Base-by-base conservation (phyloP, 768 basidiomycete genomes). In the Obba rivulosa region DNA sequence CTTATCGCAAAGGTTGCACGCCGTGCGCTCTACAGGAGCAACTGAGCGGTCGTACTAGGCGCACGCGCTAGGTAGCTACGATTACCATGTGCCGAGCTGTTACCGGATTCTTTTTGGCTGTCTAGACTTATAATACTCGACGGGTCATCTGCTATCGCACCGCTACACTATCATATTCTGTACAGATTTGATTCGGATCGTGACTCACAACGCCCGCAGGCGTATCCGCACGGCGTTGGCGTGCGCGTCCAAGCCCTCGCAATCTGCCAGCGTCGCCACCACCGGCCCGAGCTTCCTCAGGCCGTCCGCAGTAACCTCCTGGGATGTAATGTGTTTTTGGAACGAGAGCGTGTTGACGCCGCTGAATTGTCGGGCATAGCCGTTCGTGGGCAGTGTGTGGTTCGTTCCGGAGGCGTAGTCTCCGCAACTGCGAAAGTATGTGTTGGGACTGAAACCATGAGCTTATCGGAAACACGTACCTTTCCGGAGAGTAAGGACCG, bases 391-490 rank as follows among this genome's bases (percentile, higher is more conserved):
- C 20, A 99, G 74, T 0, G 95, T 98, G 72, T 99, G 96, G 66
- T 99, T 99, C 8, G 96, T 98, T 17, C 96, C 96, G 0, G 95
- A 98, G 5, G 95, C 95, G 59, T 98, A 99, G 66, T 99, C 96
- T 24, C 96, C 96, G 66, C 92, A 97, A 57, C 95, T 97, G 57
- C 34, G 41, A 34, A 43, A 38, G 4, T 23, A 41, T 52, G 44
- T 51, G 13, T 31, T 13, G 13, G 28, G 7, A 13, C 5, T 31
- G 40, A 46, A 52, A 50, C 18, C 45, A 45, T 34, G 43, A 13
- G 39, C 11, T 16, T 14, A 41, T 45, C 31, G 22, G 22, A 34
- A 36, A 41, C 0, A 56, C 69, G 45, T 61, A 93, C 92, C 92
- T 95, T 69, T 98, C 96, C 0, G 96, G 96, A 0, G 94, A 88